Evolutionary conservation across 116 monocot genomes (phyloP).

Genomic region (Dioscorea cayenensis): DNA sequence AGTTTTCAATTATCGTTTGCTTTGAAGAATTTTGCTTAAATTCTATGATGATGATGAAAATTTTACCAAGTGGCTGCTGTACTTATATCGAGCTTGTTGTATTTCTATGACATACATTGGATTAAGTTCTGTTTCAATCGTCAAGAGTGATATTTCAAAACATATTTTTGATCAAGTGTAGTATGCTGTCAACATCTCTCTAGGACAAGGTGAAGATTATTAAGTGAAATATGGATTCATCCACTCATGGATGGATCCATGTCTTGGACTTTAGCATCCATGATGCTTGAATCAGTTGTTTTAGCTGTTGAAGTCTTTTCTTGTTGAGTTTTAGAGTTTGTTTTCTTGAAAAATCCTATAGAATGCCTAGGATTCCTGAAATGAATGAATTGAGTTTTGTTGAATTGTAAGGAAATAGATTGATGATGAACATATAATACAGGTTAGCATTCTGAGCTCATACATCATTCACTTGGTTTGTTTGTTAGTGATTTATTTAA

Average conservation of each 20-base stretch:
- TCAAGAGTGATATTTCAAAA: neutral
- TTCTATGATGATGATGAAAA: neutral
- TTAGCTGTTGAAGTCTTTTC: neutral
- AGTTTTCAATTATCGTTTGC: too few species aligned
- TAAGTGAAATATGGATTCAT: too few species aligned
- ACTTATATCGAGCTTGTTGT: neutral
- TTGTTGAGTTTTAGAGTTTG: neutral
- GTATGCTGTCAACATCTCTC: neutral
- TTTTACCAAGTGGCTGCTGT: neutral
- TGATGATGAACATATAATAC: neutral
- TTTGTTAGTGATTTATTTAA: too few species aligned
- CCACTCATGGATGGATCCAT: neutral
- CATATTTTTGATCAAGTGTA: neutral
- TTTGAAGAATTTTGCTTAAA: too few species aligned
- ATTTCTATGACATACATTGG: neutral
- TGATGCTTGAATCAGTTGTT: neutral
- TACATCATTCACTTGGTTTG: constrained; percentile 9
- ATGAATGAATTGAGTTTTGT: neutral
- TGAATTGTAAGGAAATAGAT: neutral
- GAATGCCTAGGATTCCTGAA: neutral
- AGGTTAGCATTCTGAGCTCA: neutral
- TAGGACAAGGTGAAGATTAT: neutral
- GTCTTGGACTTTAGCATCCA: neutral
- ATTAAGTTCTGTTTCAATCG: neutral
- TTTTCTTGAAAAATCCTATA: neutral